phyloP scores from a whole-genome alignment of 1,284 basidiomycete species.

The Taiwanofungus camphoratus region DNA sequence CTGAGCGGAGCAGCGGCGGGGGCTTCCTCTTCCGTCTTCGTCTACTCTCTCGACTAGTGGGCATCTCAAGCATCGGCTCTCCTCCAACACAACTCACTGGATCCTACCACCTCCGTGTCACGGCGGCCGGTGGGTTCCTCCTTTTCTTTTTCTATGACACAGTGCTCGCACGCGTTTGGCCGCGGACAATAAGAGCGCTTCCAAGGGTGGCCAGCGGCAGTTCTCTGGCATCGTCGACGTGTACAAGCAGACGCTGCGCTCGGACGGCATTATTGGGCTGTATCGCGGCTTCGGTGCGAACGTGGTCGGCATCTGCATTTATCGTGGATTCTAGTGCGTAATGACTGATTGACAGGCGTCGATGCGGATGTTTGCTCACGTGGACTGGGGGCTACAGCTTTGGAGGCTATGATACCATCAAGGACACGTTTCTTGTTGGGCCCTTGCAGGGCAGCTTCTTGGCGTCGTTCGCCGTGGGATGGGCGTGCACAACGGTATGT shows the following conservation, averaged over 20 bases:
- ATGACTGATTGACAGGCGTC: no score
- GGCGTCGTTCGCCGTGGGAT: slow-evolving; percentile 58
- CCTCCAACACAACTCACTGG: no score
- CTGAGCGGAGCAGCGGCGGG: no score
- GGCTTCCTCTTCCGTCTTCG: no score
- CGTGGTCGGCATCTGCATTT: slow-evolving; percentile 56
- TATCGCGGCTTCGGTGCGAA: slow-evolving; percentile 63
- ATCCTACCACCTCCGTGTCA: no score
- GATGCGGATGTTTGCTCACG: no score
- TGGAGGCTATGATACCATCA: slow-evolving; percentile 49
- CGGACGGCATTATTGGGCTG: slow-evolving; percentile 46
- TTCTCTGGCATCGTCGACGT: slow-evolving; percentile 45
- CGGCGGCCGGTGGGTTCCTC: no score
- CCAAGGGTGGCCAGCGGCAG: no score
- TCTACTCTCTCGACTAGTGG: no score
- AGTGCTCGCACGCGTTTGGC: no score
- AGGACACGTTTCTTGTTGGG: slow-evolving; percentile 48
- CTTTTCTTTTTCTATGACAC: slow-evolving; percentile 21
- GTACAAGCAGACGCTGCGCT: slow-evolving; percentile 47
- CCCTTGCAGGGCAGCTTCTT: slow-evolving; percentile 55
- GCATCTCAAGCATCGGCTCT: no score
- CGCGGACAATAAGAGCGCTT: no score
- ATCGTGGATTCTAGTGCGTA: slow-evolving; percentile 49
- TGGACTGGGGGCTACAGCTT: slow-evolving; percentile 25
- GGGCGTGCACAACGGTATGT: slow-evolving; percentile 45